Evolutionary conservation across 768 basidiomycete species (phyloP), one percentile per base, ranked within the genome.

Genomic region (Macrolepiota fuliginosa): DNA sequence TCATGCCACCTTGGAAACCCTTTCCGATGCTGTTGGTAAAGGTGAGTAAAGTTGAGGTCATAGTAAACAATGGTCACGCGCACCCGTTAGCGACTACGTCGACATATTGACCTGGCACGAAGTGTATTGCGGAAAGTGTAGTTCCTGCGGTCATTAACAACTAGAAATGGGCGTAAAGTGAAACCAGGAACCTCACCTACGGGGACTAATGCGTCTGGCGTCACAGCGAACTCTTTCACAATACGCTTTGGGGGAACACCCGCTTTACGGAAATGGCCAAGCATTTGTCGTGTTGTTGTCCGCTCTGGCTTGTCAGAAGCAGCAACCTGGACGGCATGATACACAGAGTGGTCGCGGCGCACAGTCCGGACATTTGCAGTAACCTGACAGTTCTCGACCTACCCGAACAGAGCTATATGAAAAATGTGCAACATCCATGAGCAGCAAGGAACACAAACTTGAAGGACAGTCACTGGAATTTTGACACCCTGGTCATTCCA

Each of bases 1-100:
- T 99, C 97, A 99, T 99, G 29, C 83, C 87, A 68, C 97, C 97
- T 65, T 94, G 91, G 74, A 96, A 98, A 7, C 97, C 97, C 76
- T 98, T 98, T 24, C 97, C 97, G 61, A 96, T 91, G 3, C 96
- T 99, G 50, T 22, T 63, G 35, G 22, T 24, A 45, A 29, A 19
- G 17, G 39, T 59, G 29, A 54, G 53, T 9, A 58, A 22, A 54
- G n/a, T 36, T 54, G 47, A 11, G 36, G 27, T 11, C 15, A 19
- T 46, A 36, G 62, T 13, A 1, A 25, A 25, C 57, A n/a, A n/a
- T 25, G 58, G 52, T 10, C 37, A 25, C 36, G 84, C 92, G 66
- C 69, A 98, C 96, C 92, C 93, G 65, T 90, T 91, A 6, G 91
- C 91, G 63, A 91, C 81, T 5, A 95, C 91, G 73, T 98, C 96